Evolutionary conservation across 768 basidiomycete genomes (phyloP).

Genomic region (Leccinum imitatum): DNA sequence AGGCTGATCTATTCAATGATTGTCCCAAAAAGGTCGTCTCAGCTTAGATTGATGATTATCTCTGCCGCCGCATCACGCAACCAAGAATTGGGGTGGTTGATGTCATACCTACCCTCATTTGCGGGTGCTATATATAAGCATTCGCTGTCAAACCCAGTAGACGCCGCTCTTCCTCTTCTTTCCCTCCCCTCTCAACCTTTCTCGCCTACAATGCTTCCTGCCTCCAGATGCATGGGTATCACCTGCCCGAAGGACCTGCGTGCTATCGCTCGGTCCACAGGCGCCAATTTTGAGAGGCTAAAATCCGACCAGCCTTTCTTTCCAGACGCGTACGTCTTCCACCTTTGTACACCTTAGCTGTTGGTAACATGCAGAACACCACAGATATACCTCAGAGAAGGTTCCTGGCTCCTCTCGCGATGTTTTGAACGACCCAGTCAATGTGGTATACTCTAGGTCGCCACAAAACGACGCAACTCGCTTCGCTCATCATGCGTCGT

Average conservation of each 20-base stretch:
- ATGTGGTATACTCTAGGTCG: neutral
- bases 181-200: neutral
- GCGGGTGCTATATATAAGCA: neutral
- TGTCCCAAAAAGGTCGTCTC: constrained; percentile 1
- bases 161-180: neutral
- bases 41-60: neutral
- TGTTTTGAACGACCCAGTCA: neutral
- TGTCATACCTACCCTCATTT: constrained; percentile 18
- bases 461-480: neutral
- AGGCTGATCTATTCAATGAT: neutral
- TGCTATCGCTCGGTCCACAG: constrained; percentile 36
- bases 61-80: neutral
- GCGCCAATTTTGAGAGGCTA: constrained; percentile 30
- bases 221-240: constrained; percentile 39
- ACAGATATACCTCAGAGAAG: constrained; percentile 33
- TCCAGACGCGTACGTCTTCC: constrained; percentile 36
- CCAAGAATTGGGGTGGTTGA: constrained; percentile 15
- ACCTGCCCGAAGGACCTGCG: constrained; percentile 39
- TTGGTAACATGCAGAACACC: constrained; percentile 31
- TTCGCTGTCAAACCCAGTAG: constrained; percentile 6
- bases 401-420: constrained; percentile 3
- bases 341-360: constrained; percentile 28
- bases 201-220: constrained; percentile 13
- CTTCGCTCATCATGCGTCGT: neutral
- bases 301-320: constrained; percentile 33